These are phyloP conservation scores for Lumnitzera racemosa DNA, from an alignment of 345 rosid species.

Conservation along the genomic window DNA sequence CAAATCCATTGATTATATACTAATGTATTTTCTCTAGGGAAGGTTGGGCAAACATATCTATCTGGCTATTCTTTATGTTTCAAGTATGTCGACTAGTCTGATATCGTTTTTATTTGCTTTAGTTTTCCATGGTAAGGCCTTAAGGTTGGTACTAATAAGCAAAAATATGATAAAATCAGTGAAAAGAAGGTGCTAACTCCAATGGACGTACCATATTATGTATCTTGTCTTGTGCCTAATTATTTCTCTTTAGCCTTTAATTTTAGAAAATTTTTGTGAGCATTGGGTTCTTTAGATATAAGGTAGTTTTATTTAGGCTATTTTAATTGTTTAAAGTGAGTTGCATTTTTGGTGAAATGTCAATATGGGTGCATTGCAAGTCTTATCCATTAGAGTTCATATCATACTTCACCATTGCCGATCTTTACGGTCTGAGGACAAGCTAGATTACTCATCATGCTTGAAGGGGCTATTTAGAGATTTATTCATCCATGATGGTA, in stretches of 20 bases:
- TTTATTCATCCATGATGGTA: slow-evolving; percentile 81
- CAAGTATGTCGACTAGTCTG: slow-evolving; percentile 6
- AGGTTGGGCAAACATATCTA: slow-evolving; percentile 32
- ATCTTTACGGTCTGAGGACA: slow-evolving; percentile 86
- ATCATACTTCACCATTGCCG: slow-evolving; percentile 93
- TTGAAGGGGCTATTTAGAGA: slow-evolving; percentile 80
- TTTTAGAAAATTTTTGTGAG: neutral
- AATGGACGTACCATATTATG: slow-evolving; percentile 48
- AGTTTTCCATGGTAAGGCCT: slow-evolving; percentile 98
- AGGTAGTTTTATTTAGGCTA: no score
- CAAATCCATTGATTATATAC: slow-evolving; percentile 94
- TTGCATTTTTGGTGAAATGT: neutral
- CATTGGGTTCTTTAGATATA: neutral
- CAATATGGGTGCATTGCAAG: slow-evolving; percentile 75
- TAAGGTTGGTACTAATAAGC: slow-evolving; percentile 92
- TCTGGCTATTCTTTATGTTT: neutral
- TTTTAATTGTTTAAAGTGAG: neutral
- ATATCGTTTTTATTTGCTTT: slow-evolving; percentile 12
- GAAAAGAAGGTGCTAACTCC: slow-evolving; percentile 93
- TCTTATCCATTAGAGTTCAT: slow-evolving; percentile 75
- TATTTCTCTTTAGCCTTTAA: neutral
- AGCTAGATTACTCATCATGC: slow-evolving; percentile 85
- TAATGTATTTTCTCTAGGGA: slow-evolving; percentile 92
- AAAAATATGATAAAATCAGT: slow-evolving; percentile 91
- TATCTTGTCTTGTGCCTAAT: neutral